Percentiles rank a stretch among this genome's conserved stretches.
These are phyloP conservation scores for Heterobasidion occidentale DNA, from an alignment of 1,284 basidiomycete genomes.

Conservation along the genomic window DNA sequence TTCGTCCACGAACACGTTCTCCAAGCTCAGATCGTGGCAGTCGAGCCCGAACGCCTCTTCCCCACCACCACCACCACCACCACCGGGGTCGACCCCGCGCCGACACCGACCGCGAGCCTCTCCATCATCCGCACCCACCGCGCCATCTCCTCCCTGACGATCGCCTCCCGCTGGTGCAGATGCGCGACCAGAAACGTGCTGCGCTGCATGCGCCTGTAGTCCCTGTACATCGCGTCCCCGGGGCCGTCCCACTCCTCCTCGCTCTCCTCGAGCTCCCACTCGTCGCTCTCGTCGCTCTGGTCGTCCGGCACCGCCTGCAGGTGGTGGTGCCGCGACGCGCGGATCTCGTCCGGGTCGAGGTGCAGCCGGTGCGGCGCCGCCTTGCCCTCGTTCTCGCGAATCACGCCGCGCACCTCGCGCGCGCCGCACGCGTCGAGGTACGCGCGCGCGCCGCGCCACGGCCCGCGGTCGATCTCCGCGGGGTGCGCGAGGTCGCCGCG, in stretches of 20 bases:
- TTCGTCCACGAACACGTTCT: slow-evolving; percentile 74
- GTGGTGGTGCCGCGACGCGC: slow-evolving; percentile 59
- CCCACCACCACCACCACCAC: slow-evolving; percentile 9
- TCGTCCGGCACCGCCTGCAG: slow-evolving; percentile 58
- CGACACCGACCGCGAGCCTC: slow-evolving; percentile 28
- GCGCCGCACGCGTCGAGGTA: slow-evolving; percentile 59
- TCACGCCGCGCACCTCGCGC: slow-evolving; percentile 61
- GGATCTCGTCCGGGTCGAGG: slow-evolving; percentile 70
- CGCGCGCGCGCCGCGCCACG: slow-evolving; percentile 49
- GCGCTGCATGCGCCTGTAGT: slow-evolving; percentile 71
- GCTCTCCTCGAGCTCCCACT: slow-evolving; percentile 68
- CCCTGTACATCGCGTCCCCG: slow-evolving; percentile 66
- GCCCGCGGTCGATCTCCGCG: slow-evolving; percentile 65
- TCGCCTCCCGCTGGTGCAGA: slow-evolving; percentile 50
- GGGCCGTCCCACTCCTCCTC: slow-evolving; percentile 71
- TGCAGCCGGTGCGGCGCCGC: slow-evolving; percentile 66
- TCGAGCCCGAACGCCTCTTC: slow-evolving; percentile 64
- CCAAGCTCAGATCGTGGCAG: slow-evolving; percentile 71
- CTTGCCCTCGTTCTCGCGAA: slow-evolving; percentile 67
- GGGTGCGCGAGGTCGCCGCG: slow-evolving; percentile 64
- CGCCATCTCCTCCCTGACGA: slow-evolving; percentile 58
- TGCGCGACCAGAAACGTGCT: slow-evolving; percentile 70
- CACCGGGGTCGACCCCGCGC: slow-evolving; percentile 1
- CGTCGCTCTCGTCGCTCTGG: slow-evolving; percentile 61
- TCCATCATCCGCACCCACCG: slow-evolving; percentile 64